Percentiles rank a stretch among this genome's conserved stretches.
These are phyloP conservation scores for Neurospora sp. DNA, from an alignment of 495 filamentous ascomycete species.

Conservation along the genomic window DNA sequence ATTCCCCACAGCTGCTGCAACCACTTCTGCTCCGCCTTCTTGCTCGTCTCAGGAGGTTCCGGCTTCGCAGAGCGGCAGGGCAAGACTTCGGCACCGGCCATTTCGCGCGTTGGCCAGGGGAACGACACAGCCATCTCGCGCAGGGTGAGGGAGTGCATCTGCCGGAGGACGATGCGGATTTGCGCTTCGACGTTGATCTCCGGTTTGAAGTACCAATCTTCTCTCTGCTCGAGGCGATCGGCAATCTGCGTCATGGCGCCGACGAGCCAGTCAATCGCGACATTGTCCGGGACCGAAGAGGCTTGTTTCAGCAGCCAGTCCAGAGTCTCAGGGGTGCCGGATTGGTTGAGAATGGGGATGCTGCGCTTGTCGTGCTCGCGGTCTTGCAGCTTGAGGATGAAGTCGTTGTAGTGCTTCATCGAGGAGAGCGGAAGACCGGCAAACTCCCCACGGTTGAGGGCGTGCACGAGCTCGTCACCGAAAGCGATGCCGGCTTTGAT, in stretches of 20 bases:
- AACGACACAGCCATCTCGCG: slow-evolving; percentile 27
- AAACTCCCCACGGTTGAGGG: slow-evolving; percentile 18
- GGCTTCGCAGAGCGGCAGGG: slow-evolving; percentile 24
- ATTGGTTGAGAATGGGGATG: slow-evolving; percentile 29
- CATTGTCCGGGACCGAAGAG: slow-evolving; percentile 18
- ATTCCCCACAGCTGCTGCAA: slow-evolving; percentile 18
- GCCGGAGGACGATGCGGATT: slow-evolving; percentile 27
- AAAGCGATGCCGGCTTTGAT: slow-evolving; percentile 25
- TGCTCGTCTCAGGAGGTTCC: neutral
- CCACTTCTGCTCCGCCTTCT: slow-evolving; percentile 23
- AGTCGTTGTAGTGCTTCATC: slow-evolving; percentile 28
- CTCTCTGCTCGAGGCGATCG: slow-evolving; percentile 18
- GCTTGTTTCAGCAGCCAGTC: slow-evolving; percentile 23
- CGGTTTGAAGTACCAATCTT: slow-evolving; percentile 19
- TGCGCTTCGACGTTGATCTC: slow-evolving; percentile 25
- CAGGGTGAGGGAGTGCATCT: slow-evolving; percentile 18
- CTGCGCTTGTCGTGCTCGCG: slow-evolving; percentile 29
- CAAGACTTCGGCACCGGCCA: slow-evolving; percentile 26
- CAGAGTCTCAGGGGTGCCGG: slow-evolving; percentile 23
- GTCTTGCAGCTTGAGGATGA: slow-evolving; percentile 25
- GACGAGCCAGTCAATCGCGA: slow-evolving; percentile 25
- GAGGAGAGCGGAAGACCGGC: slow-evolving; percentile 18
- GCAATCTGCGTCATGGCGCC: slow-evolving; percentile 27
- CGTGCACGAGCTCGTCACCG: slow-evolving; percentile 26
- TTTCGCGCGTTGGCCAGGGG: slow-evolving; percentile 26